Evolutionary conservation across 2,329 filamentous ascomycete species (phyloP).

Genomic region (Aspergillaceae sp.): DNA sequence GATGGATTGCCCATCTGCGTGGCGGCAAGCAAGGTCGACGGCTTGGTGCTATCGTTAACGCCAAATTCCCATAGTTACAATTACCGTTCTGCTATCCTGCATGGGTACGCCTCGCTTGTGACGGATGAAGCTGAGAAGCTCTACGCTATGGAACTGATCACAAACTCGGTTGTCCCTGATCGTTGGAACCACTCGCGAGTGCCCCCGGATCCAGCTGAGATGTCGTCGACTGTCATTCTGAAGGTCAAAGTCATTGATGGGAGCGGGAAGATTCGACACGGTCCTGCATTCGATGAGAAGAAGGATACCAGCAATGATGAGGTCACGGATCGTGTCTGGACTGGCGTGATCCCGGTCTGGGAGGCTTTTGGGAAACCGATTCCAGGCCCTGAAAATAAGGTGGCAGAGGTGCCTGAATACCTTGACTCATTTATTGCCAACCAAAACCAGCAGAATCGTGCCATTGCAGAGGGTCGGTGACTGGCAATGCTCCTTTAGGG

Average conservation of each 20-base stretch:
- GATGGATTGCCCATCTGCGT: conserved; percentile 62
- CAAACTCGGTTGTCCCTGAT: conserved; percentile 59
- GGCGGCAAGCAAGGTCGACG: conserved; percentile 66
- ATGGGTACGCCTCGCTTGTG: conserved; percentile 64
- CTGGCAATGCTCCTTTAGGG: no score
- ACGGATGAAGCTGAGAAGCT: conserved; percentile 61
- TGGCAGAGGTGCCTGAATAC: no score
- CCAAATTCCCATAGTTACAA: conserved; percentile 78
- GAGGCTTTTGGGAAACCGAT: conserved; percentile 56
- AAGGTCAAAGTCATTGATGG: conserved; percentile 60
- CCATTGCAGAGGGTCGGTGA: no score
- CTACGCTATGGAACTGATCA: conserved; percentile 71
- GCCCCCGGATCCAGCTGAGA: conserved; percentile 64
- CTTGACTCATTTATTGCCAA: no score
- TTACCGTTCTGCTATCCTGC: conserved; percentile 71
- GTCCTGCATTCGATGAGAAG: conserved; percentile 54
- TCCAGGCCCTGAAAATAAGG: no score
- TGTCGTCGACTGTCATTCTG: conserved; percentile 65
- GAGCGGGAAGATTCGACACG: conserved; percentile 65
- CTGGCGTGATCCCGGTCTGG: conserved; percentile 57
- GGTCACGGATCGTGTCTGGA: conserved; percentile 47
- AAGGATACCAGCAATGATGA: conserved; percentile 44
- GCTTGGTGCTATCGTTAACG: conserved; percentile 68
- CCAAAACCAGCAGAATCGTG: no score
- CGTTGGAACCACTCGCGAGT: conserved; percentile 62